phyloP scores from a whole-genome alignment of 192 early-diverging fungal genomes.

The Podila minutissima region DNA sequence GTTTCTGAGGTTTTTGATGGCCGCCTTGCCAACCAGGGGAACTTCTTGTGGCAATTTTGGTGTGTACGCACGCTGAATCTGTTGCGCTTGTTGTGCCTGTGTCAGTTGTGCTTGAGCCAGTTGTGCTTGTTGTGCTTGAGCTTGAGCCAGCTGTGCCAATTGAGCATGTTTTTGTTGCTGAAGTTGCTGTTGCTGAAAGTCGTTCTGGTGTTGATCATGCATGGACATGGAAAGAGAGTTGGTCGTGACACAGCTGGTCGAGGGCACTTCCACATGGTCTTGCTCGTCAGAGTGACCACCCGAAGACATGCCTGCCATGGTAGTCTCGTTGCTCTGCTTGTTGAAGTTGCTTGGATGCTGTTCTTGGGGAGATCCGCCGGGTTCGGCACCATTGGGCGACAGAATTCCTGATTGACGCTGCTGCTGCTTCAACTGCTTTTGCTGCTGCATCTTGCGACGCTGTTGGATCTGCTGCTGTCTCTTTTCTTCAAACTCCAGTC shows the following conservation, averaged over 20 bases:
- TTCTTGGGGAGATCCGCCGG: background rate
- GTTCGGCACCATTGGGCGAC: background rate
- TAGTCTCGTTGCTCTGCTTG: constrained; percentile 48
- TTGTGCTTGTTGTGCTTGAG: constrained; percentile 1
- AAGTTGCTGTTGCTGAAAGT: constrained; percentile 4
- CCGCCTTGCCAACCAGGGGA: background rate
- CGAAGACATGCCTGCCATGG: constrained; percentile 45
- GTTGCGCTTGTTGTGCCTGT: background rate
- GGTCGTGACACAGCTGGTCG: constrained; percentile 40
- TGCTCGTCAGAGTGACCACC: constrained; percentile 44
- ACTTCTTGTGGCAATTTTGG: background rate
- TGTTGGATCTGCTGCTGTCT: constrained; percentile 9
- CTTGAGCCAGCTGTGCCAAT: background rate
- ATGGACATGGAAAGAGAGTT: constrained; percentile 41
- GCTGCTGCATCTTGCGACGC: background rate
- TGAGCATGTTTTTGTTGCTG: constrained; percentile 6
- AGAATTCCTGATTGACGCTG: background rate
- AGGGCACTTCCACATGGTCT: constrained; percentile 48
- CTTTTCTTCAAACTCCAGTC: constrained; percentile 13
- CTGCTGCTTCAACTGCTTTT: background rate
- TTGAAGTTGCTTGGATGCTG: constrained; percentile 6
- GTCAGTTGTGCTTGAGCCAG: background rate
- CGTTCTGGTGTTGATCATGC: constrained; percentile 17
- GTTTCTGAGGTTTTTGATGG: constrained; percentile 1
- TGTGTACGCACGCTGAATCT: background rate